These are phyloP conservation scores for Rhododendron williamsianum DNA, from an alignment of 148 eudicot species.

Conservation along the genomic window DNA sequence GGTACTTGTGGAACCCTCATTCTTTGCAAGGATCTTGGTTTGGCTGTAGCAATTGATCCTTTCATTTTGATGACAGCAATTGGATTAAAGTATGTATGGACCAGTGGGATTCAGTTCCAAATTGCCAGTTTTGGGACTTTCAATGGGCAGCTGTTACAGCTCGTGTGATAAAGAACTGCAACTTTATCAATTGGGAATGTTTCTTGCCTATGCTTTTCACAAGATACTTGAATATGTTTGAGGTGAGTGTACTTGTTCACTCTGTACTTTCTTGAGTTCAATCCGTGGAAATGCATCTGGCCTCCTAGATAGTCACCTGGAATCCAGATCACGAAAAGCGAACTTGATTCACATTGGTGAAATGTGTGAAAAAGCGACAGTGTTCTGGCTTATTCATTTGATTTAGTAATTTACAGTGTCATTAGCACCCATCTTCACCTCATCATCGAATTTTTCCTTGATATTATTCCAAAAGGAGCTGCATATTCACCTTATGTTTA, in stretches of 20 bases:
- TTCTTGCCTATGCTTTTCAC: slow-evolving; percentile 72
- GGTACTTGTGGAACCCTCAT: not conserved
- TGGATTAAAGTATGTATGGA: slow-evolving; percentile 54
- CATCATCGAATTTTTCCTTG: not conserved
- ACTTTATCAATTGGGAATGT: slow-evolving; percentile 61
- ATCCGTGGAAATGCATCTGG: not conserved
- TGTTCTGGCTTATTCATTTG: not conserved
- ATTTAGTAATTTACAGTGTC: not conserved
- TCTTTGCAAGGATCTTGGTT: slow-evolving; percentile 9
- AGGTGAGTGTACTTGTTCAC: slow-evolving; percentile 42
- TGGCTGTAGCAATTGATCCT: slow-evolving; percentile 18
- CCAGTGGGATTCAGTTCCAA: slow-evolving; percentile 78
- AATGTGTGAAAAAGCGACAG: not conserved
- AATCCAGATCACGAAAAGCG: not conserved
- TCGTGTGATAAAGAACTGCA: slow-evolving; percentile 83
- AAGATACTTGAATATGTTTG: slow-evolving; percentile 85
- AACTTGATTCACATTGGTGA: not conserved
- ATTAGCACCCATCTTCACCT: not conserved
- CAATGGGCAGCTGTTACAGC: slow-evolving; percentile 95
- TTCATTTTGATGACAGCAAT: slow-evolving; percentile 42
- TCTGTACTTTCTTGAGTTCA: not conserved
- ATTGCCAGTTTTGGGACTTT: slow-evolving; percentile 95
- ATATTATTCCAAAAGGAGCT: not conserved
- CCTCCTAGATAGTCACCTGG: not conserved
- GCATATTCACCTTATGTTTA: not conserved